Base-by-base conservation (phyloP, 1,284 basidiomycete species). In the Pascua sp. region DNA sequence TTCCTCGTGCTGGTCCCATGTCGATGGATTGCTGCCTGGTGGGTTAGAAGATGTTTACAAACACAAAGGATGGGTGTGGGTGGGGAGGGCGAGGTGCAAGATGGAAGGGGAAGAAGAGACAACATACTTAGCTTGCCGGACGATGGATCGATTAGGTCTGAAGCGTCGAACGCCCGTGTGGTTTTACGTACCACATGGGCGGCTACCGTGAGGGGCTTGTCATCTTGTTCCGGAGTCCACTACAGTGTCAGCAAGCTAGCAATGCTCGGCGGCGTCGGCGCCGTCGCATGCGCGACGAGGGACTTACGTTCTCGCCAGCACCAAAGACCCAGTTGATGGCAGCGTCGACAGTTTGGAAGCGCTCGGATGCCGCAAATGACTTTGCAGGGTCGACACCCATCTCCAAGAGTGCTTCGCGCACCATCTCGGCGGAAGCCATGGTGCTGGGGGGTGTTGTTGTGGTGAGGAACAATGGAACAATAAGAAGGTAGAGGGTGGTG, bases 241-340 rank as follows among this genome's bases (percentile, higher is more conserved):
- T 59, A 45, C 12, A 13, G 49, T 52, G 24, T 32, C 24, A 32
- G 24, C 24, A 32, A 32, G 24, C 24, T 16, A 51, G 43, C 49
- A 37, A 24, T 15, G 46, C 8, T 16, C 9, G 39, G 11, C 9
- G 41, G 24, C 24, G 24, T 32, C 24, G 4, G 7, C 3, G 24
- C 7, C 24, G 24, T 13, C 24, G 4, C n/a, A n/a, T n/a, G n/a
- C n/a, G n/a, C n/a, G n/a, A n/a, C n/a, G n/a, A n/a, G n/a, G n/a
- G 32, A 64, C 71, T 61, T 47, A 73, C 72, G 46, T 63, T 63
- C 37, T 56, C 55, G 10, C 72, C 73, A 16, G 67, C 68, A n/a
- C 72, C 69, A 54, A 72, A 76, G 51, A 70, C 71, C 73, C 73
- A 76, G 54, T 76, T 70, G 55, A 69, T 65, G 24, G 73, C 73